Base-by-base conservation (phyloP, 2,329 filamentous ascomycete species). In the Macrophomina phaseolina region DNA sequence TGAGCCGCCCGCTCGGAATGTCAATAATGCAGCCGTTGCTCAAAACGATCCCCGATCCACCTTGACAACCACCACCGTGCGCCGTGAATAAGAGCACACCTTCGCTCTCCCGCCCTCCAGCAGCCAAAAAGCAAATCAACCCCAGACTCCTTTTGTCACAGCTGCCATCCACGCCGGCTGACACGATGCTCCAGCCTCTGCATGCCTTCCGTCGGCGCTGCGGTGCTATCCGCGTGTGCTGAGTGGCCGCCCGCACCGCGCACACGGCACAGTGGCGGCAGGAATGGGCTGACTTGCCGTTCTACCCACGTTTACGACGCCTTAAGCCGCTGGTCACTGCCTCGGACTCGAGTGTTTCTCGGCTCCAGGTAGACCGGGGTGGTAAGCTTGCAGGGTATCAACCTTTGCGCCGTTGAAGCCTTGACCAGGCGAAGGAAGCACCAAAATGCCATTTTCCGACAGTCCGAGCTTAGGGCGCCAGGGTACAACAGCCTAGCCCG, bases 21-120 rank as follows among this genome's bases (percentile, higher is more conserved):
- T 65, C 52, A 65, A 56, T 65, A 56, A 56, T 56, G 63, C 63
- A 65, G 63, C 34, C 52, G 51, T 14, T 6, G 63, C 63, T 48
- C 63, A 56, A 65, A 65, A 65, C 63, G 63, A 65, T 64, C 52
- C 38, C 11, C 40, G 40, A 48, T 49, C 58, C 30, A 38, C 58
- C 58, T 9, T 12, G 30, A 38, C 58, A 28, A 45, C 45, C 58
- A 62, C 23, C 58, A 49, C 58, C 45, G 56, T 61, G 56, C 56
- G 56, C 42, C 56, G 40, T 61, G 58, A 62, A 62, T 62, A 62
- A 49, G 42, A 62, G 18, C 58, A 40, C 58, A n/a, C 23, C 45
- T 14, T 28, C 45, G 4, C 56, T 46, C 56, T 23, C 45, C 45
- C 58, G 38, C 23, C 58, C 36, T n/a, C 45, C 30, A 62, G 45